Percentiles rank a stretch among this genome's conserved stretches.
phyloP scores from a whole-genome alignment of 1,139 yeast species.

The Pichia norvegensis region DNA sequence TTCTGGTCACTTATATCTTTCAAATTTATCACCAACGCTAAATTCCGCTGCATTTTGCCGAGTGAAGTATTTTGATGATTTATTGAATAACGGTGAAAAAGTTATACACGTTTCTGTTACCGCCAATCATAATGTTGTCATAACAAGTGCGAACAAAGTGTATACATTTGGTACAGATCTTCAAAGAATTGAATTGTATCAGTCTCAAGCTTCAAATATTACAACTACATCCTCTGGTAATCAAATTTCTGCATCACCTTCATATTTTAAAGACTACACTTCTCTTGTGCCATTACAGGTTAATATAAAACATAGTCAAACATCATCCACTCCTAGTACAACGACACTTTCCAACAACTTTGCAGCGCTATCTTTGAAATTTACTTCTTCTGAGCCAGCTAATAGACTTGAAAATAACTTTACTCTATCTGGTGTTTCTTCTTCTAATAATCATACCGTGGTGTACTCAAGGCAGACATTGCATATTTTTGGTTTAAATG shows the following conservation, averaged over 20 bases:
- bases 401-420: conserved; percentile 5
- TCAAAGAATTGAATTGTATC: conserved; percentile 9
- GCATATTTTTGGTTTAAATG: conserved; percentile 72
- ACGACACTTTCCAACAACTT: conserved; percentile 3
- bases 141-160: conserved; percentile 46
- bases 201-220: background rate
- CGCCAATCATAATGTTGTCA: conserved; percentile 57
- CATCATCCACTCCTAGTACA: background rate
- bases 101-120: conserved; percentile 46
- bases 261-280: conserved; percentile 28
- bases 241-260: background rate
- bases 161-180: conserved; percentile 60
- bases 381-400: background rate
- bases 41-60: conserved; percentile 14
- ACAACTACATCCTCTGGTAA: background rate
- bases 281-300: conserved; percentile 45
- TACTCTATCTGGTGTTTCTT: conserved; percentile 46
- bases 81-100: conserved; percentile 21
- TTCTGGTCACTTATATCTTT: conserved; percentile 33
- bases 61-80: conserved; percentile 24
- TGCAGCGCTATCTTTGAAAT: conserved; percentile 3
- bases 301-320: conserved; percentile 2
- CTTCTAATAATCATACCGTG: conserved; percentile 68
- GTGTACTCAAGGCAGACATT: conserved; percentile 48
- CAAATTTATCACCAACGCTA: conserved; percentile 12